These are phyloP conservation scores for Oryza brachyantha DNA, from an alignment of 176 grass and related monocot species.

Conservation along the genomic window DNA sequence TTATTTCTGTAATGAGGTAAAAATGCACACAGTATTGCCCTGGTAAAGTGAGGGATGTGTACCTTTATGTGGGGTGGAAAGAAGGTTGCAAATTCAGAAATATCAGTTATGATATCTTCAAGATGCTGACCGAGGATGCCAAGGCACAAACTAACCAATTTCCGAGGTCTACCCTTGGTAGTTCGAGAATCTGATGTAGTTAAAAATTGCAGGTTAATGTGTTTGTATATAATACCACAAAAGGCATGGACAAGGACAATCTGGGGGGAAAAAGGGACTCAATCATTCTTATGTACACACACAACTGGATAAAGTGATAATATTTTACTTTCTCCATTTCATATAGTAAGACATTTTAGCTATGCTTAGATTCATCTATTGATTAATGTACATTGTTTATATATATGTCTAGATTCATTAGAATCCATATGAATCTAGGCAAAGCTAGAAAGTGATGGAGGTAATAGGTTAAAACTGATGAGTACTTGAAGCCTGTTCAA, in stretches of 20 bases:
- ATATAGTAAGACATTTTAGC: too few species aligned
- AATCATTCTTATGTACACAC: neutral
- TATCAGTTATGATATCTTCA: conserved; percentile 77
- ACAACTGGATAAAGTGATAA: neutral
- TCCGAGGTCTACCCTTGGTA: conserved; percentile 61
- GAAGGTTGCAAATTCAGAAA: conserved; percentile 58
- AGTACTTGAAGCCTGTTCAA: neutral
- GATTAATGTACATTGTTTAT: too few species aligned
- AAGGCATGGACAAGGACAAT: neutral
- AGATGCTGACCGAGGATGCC: conserved; percentile 87
- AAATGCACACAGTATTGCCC: neutral
- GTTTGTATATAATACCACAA: neutral
- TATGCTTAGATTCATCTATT: too few species aligned
- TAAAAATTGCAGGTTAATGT: conserved; percentile 7
- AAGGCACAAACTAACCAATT: conserved; percentile 78
- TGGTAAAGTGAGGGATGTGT: neutral
- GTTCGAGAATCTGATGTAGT: conserved; percentile 58
- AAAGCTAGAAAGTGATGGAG: too few species aligned
- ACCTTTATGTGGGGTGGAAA: conserved; percentile 97
- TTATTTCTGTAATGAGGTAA: neutral
- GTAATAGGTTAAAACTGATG: neutral
- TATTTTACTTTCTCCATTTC: too few species aligned
- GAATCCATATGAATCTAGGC: too few species aligned
- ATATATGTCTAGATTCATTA: too few species aligned
- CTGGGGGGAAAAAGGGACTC: neutral